Evolutionary conservation across 106 monocot genomes (phyloP).

Genomic region (Ottelia alismoides): DNA sequence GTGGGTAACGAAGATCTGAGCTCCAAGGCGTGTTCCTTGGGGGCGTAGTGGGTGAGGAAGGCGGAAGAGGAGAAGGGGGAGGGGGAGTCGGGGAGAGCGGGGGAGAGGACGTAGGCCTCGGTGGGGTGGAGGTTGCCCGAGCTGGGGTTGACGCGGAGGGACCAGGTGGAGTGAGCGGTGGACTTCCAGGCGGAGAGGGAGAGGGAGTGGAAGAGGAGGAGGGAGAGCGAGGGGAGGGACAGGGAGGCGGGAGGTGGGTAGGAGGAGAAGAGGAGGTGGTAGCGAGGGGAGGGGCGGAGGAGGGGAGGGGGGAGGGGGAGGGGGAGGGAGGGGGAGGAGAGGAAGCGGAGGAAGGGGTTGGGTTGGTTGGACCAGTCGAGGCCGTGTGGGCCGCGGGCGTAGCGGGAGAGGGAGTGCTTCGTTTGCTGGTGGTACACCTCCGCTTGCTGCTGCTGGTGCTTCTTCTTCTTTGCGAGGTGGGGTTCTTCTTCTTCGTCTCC

Average conservation of each 20-base stretch:
- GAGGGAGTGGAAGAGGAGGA: slow-evolving; percentile 79
- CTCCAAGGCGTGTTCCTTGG: slow-evolving; percentile 81
- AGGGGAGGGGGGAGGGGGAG: slow-evolving; percentile 17
- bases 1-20: slow-evolving; percentile 22
- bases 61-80: slow-evolving; percentile 13
- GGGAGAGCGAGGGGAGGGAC: slow-evolving; percentile 36
- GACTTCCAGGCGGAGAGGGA: slow-evolving; percentile 98
- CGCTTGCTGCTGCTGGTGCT: slow-evolving; percentile 4
- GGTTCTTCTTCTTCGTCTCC: too few species aligned
- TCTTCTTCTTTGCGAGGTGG: not conserved
- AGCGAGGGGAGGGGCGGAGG: slow-evolving; percentile 13
- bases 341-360: slow-evolving; percentile 72
- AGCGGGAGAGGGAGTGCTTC: slow-evolving; percentile 84
- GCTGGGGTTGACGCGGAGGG: slow-evolving; percentile 94
- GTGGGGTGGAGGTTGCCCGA: slow-evolving; percentile 99
- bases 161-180: slow-evolving; percentile 76
- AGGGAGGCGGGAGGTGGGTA: slow-evolving; percentile 22
- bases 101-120: slow-evolving; percentile 63
- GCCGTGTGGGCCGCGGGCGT: slow-evolving; percentile 76
- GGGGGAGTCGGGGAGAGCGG: slow-evolving; percentile 15
- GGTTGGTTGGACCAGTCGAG: slow-evolving; percentile 99
- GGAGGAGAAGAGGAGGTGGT: slow-evolving; percentile 18
- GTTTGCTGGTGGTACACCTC: slow-evolving; percentile 65
- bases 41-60: slow-evolving; percentile 78
- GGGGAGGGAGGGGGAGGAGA: slow-evolving; percentile 8